phyloP scores from a whole-genome alignment of 345 rosid genomes.

The Clausena lansium region DNA sequence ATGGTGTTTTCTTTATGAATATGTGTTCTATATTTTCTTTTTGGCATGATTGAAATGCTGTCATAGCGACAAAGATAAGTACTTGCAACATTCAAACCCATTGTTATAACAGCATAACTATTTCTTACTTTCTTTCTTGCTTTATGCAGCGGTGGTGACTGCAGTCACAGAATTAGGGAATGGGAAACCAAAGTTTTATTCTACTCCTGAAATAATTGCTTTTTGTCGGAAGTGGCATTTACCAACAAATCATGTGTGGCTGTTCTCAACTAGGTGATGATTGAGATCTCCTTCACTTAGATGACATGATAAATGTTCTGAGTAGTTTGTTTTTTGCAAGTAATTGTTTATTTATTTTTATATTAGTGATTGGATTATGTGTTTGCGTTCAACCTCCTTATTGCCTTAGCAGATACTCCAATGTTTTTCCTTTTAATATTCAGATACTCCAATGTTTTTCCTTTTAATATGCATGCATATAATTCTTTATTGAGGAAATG shows the following conservation, averaged over 20 bases:
- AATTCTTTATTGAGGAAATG: background rate
- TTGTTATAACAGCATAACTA: background rate
- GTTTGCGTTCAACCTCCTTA: background rate
- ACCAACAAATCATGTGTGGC: constrained; percentile 91
- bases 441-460: background rate
- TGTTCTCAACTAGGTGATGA: constrained; percentile 84
- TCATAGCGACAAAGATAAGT: background rate
- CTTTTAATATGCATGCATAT: background rate
- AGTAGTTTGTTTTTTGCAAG: background rate
- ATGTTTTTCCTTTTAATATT: background rate
- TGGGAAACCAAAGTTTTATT: constrained; percentile 90
- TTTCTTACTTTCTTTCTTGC: constrained; percentile 19
- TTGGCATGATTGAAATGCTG: background rate
- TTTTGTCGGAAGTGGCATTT: constrained; percentile 92
- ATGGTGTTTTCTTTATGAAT: background rate
- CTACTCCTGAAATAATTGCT: constrained; percentile 84
- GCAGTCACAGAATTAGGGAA: constrained; percentile 89
- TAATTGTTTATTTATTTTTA: background rate
- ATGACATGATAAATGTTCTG: background rate
- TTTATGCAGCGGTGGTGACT: constrained; percentile 83
- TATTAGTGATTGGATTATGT: background rate
- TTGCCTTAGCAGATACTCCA: background rate
- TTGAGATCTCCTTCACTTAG: constrained; percentile 10
- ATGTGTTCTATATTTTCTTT: background rate
- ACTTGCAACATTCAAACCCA: background rate